phyloP scores from a whole-genome alignment of 441 rosid species.

The Dalechampia spathulata region DNA sequence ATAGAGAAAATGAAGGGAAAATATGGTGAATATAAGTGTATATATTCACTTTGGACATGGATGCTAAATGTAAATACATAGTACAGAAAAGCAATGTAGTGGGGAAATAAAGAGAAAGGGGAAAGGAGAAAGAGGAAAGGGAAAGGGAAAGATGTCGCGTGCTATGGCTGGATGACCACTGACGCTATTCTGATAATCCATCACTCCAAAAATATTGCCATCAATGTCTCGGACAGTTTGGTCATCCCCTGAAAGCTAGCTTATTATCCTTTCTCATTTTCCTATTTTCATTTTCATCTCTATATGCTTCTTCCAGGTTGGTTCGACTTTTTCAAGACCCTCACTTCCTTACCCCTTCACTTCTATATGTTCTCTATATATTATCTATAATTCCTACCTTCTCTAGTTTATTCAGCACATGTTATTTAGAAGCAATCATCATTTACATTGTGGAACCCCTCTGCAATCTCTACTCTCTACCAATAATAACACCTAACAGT shows the following conservation, averaged over 20 bases:
- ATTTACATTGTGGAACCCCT: too few species aligned
- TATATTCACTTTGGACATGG: constrained; percentile 16
- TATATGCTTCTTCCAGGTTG: too few species aligned
- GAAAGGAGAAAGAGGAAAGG: background rate
- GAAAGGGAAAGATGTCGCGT: constrained; percentile 27
- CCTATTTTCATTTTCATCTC: background rate
- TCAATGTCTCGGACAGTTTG: constrained; percentile 3
- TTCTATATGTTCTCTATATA: too few species aligned
- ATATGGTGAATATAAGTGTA: too few species aligned
- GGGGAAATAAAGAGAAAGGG: background rate
- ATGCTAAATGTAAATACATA: background rate
- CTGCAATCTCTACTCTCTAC: too few species aligned
- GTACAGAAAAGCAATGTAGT: background rate
- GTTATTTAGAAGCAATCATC: too few species aligned
- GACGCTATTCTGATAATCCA: background rate
- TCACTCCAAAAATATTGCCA: constrained; percentile 13
- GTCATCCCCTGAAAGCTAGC: background rate
- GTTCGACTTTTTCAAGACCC: too few species aligned
- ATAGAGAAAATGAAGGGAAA: constrained; percentile 5
- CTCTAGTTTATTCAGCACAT: too few species aligned
- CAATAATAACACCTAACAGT: too few species aligned
- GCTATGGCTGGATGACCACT: constrained; percentile 22
- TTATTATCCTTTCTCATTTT: background rate
- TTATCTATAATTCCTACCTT: too few species aligned
- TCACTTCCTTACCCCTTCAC: too few species aligned